phyloP scores from a whole-genome alignment of 345 rosid genomes.

The Euphorbia tirucalli region DNA sequence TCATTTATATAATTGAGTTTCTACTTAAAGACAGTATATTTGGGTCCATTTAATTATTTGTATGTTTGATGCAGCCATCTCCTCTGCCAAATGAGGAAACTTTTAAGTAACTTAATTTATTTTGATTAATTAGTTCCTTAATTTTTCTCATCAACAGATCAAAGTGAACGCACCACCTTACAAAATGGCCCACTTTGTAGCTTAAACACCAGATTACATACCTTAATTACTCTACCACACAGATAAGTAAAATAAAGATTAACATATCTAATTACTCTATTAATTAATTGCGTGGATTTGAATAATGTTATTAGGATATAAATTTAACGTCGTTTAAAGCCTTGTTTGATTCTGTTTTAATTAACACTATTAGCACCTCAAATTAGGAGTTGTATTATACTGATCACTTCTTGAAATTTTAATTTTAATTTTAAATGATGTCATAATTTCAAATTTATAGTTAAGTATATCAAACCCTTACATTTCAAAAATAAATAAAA shows the following conservation, averaged over 20 bases:
- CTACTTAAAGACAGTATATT: background rate
- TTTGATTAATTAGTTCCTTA: background rate
- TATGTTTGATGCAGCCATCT: conserved; percentile 1
- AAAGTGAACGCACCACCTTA: background rate
- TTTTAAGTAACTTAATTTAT: background rate
- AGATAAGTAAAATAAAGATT: background rate
- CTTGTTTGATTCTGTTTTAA: no score
- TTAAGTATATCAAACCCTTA: no score
- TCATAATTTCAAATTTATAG: no score
- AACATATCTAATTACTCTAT: background rate
- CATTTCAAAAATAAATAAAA: no score
- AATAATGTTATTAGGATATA: background rate
- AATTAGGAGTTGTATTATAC: no score
- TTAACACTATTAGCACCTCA: no score
- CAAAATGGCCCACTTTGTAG: background rate
- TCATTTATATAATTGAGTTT: background rate
- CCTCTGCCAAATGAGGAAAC: conserved; percentile 8
- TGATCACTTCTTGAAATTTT: no score
- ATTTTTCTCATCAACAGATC: background rate
- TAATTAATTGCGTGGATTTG: background rate
- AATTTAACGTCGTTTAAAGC: no score
- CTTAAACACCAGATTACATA: background rate
- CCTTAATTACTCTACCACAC: background rate
- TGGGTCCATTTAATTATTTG: background rate
- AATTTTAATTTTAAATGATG: no score